Base-by-base conservation (phyloP, 1,284 basidiomycete genomes). In the Ganoderma multipileum region DNA sequence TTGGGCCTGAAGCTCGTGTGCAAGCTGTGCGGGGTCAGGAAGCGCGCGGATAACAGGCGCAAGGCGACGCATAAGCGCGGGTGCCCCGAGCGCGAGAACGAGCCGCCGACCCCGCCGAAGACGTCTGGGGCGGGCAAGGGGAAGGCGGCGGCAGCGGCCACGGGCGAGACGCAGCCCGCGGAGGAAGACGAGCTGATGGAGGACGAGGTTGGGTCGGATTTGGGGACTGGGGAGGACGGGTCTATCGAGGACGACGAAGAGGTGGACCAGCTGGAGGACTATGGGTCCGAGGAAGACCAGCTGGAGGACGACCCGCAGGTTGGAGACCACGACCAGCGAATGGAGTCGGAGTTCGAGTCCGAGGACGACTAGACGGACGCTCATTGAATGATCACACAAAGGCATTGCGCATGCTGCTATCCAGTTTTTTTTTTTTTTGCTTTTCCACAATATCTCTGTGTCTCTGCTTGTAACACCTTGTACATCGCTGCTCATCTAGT, bases 31-130 rank as follows among this genome's bases (percentile, higher is more conserved):
- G 65, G 63, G 5, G 60, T 58, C 12, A 30, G 67, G 47, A 67
- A 64, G 66, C 67, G 70, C 30, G 63, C 64, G 66, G 61, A 62
- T 47, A 68, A 68, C 50, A 50, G 67, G 59, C 50, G 67, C 61
- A 59, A 64, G 47, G 58, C 61, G 38, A 60, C 55, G 38, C 70
- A 68, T 30, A 63, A 65, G 55, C 62, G 54, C 20, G 70, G 67
- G 26, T 68, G 70, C 59, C 65, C 67, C 2, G 61, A 63, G 63
- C 63, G 66, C 30, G 55, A 65, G 63, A 63, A 64, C 50, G 60
- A 44, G 33, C 30, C 57, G 0, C 54, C 38, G 5, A 41, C 38
- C 26, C 52, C 33, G 47, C 20, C 23, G 54, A 61, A 58, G 36
- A 20, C 54, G n/a, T 33, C 50, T 38, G 61, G 47, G 55, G 8